phyloP scores from a whole-genome alignment of 352 stramenopile genomes.

The Phytophthora macrochlamydospora region DNA sequence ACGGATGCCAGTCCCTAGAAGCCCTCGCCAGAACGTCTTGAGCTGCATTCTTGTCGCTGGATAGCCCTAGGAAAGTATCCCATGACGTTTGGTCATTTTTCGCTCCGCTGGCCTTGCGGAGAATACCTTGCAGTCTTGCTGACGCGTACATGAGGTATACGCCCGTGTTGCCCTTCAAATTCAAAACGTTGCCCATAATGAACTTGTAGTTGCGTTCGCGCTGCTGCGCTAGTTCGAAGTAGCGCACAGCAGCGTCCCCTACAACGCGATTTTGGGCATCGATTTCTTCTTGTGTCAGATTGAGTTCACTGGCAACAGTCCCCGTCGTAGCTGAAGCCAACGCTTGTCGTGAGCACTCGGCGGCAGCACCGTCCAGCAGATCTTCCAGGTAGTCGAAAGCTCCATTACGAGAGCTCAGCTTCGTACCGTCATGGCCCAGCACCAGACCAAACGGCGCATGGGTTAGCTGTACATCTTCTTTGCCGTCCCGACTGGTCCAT shows the following conservation, averaged over 20 bases:
- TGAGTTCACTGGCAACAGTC: conserved; percentile 24
- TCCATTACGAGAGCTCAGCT: conserved; percentile 84
- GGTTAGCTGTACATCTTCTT: conserved; percentile 55
- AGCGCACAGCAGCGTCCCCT: conserved; percentile 78
- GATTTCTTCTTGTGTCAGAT: conserved; percentile 26
- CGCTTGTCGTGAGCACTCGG: conserved; percentile 67
- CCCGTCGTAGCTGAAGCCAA: conserved; percentile 44
- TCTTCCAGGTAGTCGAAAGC: conserved; percentile 82
- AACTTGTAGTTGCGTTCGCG: conserved; percentile 89
- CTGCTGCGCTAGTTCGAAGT: conserved; percentile 86
- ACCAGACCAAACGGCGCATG: conserved; percentile 84
- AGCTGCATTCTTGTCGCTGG: conserved; percentile 28
- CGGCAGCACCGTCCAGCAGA: conserved; percentile 64
- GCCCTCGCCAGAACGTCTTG: conserved; percentile 46
- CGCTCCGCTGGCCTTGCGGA: conserved; percentile 52
- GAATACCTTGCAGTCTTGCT: conserved; percentile 73
- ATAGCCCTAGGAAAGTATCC: conserved; percentile 36
- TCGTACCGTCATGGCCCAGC: conserved; percentile 75
- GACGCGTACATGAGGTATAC: conserved; percentile 87
- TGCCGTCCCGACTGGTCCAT: conserved; percentile 39
- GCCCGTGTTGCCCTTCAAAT: conserved; percentile 83
- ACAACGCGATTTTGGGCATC: conserved; percentile 56
- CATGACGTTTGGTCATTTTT: conserved; percentile 22
- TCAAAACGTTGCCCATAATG: conserved; percentile 80
- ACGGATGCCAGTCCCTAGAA: conserved; percentile 63